Percentiles rank a stretch among this genome's conserved stretches.
phyloP scores from a whole-genome alignment of 2,329 filamentous ascomycete species.

The Aspergillus unguis region DNA sequence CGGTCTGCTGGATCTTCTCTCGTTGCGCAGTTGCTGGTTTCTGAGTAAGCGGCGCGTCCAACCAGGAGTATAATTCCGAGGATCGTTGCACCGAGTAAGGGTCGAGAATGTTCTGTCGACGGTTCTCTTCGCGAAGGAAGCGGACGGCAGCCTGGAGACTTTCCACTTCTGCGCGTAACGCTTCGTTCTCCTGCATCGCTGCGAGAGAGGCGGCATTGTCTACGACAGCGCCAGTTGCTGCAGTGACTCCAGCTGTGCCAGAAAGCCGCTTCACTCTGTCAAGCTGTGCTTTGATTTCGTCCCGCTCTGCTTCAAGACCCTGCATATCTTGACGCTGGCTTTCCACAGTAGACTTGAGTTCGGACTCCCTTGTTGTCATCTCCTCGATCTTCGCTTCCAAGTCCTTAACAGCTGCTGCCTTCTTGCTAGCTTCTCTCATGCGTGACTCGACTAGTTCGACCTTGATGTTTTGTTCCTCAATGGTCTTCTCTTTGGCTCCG shows the following conservation, averaged over 20 bases:
- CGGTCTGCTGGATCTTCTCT: slow-evolving; percentile 35
- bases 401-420: slow-evolving; percentile 55
- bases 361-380: slow-evolving; percentile 33
- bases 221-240: slow-evolving; percentile 37
- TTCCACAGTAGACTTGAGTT: slow-evolving; percentile 33
- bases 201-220: slow-evolving; percentile 39
- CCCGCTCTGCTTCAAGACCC: slow-evolving; percentile 37
- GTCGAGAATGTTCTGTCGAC: slow-evolving; percentile 39
- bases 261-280: slow-evolving; percentile 43
- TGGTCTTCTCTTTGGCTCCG: slow-evolving; percentile 71
- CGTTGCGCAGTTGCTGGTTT: slow-evolving; percentile 22
- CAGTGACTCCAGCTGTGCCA: slow-evolving; percentile 36
- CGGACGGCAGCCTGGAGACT: slow-evolving; percentile 47
- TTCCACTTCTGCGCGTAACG: slow-evolving; percentile 41
- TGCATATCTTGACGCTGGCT: slow-evolving; percentile 38
- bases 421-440: slow-evolving; percentile 78
- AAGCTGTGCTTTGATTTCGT: slow-evolving; percentile 41
- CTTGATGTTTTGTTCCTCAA: slow-evolving; percentile 83
- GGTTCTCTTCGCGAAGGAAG: slow-evolving; percentile 46
- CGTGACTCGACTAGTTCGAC: slow-evolving; percentile 88
- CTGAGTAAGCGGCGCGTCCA: slow-evolving; percentile 40
- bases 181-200: slow-evolving; percentile 43
- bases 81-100: slow-evolving; percentile 42
- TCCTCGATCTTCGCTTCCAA: slow-evolving; percentile 42
- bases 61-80: slow-evolving; percentile 42